phyloP scores from a whole-genome alignment of 352 stramenopile species.

The Phytophthora colocasiae region DNA sequence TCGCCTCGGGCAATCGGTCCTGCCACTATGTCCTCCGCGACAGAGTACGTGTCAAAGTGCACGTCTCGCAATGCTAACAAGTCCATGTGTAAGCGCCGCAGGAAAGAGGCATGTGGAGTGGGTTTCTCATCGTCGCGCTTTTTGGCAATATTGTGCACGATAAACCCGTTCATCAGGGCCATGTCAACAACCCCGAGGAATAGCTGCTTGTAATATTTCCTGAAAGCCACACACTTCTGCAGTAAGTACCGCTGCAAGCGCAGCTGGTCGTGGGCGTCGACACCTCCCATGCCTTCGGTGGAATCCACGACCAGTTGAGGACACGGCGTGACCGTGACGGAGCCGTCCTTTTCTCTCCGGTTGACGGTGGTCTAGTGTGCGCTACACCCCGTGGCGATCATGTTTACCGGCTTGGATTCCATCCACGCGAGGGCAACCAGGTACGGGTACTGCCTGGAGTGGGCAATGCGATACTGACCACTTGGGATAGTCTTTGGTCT shows the following conservation, averaged over 20 bases:
- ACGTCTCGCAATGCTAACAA: conserved; percentile 3
- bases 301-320: background rate
- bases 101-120: conserved; percentile 9
- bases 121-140: background rate
- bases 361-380: background rate
- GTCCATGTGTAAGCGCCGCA: conserved; percentile 16
- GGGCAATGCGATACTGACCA: background rate
- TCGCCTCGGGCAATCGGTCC: conserved; percentile 1
- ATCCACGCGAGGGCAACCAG: too few species aligned
- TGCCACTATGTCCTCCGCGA: conserved; percentile 17
- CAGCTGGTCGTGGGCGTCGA: background rate
- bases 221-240: background rate
- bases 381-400: background rate
- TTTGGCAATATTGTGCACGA: background rate
- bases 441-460: too few species aligned
- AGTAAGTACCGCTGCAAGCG: background rate
- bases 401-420: too few species aligned
- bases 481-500: background rate
- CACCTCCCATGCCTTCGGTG: background rate
- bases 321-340: background rate
- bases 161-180: background rate
- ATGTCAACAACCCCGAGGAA: background rate
- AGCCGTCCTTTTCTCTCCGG: too few species aligned
- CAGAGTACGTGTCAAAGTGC: conserved; percentile 9
- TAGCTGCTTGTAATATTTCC: background rate